phyloP scores from a whole-genome alignment of 352 stramenopile species.

The Pythium plurisporium region DNA sequence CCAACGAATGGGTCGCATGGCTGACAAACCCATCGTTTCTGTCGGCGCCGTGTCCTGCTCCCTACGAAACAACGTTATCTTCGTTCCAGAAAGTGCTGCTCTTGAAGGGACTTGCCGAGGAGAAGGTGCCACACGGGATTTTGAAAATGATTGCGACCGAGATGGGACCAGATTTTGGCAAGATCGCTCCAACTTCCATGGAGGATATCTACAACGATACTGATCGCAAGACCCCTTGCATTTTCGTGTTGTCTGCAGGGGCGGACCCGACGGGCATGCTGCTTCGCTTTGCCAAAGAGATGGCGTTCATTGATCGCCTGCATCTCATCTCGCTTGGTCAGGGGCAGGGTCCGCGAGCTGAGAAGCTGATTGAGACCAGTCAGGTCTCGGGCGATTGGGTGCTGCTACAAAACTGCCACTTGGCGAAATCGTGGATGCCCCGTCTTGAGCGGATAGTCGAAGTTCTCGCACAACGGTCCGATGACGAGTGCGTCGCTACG shows the following conservation, averaged over 20 bases:
- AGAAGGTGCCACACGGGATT: slow-evolving; percentile 87
- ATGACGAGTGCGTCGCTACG: slow-evolving; percentile 47
- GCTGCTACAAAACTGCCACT: slow-evolving; percentile 92
- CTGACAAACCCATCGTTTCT: slow-evolving; percentile 45
- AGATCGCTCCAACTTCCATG: slow-evolving; percentile 84
- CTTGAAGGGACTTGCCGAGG: slow-evolving; percentile 79
- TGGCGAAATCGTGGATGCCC: slow-evolving; percentile 94
- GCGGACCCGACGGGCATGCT: slow-evolving; percentile 92
- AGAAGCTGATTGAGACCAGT: slow-evolving; percentile 86
- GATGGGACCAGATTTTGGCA: slow-evolving; percentile 85
- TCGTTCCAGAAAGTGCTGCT: slow-evolving; percentile 77
- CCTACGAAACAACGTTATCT: slow-evolving; percentile 36
- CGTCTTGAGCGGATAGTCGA: slow-evolving; percentile 91
- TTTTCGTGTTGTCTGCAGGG: slow-evolving; percentile 91
- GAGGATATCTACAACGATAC: slow-evolving; percentile 92
- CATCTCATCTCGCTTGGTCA: slow-evolving; percentile 92
- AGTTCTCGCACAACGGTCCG: slow-evolving; percentile 53
- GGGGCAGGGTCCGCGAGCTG: slow-evolving; percentile 87
- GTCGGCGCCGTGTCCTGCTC: slow-evolving; percentile 37
- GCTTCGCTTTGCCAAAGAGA: slow-evolving; percentile 90
- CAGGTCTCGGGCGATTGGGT: slow-evolving; percentile 90
- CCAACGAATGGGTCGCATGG: slow-evolving; percentile 56
- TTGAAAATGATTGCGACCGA: slow-evolving; percentile 81
- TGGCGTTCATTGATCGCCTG: slow-evolving; percentile 81
- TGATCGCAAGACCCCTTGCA: slow-evolving; percentile 89